These are phyloP conservation scores for Lichtheimia ramosa DNA, from an alignment of 371 early-diverging fungal species.

Conservation along the genomic window DNA sequence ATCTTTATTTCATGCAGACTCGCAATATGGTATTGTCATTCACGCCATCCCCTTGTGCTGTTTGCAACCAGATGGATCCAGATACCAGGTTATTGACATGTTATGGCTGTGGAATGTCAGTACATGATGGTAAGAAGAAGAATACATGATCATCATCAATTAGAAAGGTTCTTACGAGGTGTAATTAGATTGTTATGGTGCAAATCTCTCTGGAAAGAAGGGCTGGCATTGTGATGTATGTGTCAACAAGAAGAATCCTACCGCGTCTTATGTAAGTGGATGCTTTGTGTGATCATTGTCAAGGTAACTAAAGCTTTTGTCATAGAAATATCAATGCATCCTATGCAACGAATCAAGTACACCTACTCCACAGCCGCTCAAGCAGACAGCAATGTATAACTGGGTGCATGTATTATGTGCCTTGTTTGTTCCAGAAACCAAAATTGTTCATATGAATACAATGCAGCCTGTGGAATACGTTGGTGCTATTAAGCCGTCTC, in stretches of 20 bases:
- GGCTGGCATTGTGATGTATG: conserved; percentile 70
- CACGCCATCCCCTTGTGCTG: conserved; percentile 46
- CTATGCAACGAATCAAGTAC: conserved; percentile 48
- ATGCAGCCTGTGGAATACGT: conserved; percentile 81
- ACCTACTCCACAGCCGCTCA: conserved; percentile 65
- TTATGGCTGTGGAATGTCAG: conserved; percentile 61
- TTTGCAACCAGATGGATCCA: conserved; percentile 40
- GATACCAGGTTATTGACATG: conserved; percentile 46
- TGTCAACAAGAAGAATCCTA: conserved; percentile 56
- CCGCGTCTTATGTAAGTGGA: conserved; percentile 51
- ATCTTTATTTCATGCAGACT: too few species aligned
- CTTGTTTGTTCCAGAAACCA: conserved; percentile 77
- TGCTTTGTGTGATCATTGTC: neutral
- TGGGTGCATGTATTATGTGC: conserved; percentile 97
- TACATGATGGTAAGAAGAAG: conserved; percentile 52
- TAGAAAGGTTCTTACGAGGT: neutral
- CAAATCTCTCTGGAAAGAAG: conserved; percentile 12
- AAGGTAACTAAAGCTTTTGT: neutral
- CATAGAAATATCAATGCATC: conserved; percentile 59
- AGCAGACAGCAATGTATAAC: conserved; percentile 80
- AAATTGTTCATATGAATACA: conserved; percentile 60
- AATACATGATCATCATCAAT: neutral
- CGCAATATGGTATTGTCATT: neutral
- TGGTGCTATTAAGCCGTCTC: conserved; percentile 61
- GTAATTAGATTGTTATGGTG: conserved; percentile 54